Conservation (phyloP, 1,284 basidiomycete species). For the Cerioporus squamosus region DNA sequence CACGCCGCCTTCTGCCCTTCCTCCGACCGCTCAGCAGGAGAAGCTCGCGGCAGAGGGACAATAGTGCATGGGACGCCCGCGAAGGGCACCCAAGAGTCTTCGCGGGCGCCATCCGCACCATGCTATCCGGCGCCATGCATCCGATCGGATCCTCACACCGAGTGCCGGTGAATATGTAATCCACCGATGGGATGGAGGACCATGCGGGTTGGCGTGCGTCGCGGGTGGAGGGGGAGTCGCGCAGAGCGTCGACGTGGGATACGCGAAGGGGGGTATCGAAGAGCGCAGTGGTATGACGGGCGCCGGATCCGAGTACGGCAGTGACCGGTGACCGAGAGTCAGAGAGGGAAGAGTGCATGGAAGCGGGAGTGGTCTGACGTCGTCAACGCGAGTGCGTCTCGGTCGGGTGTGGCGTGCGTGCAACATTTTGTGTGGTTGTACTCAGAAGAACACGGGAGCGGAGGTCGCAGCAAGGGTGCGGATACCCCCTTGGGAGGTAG, state of each 20-base stretch:
- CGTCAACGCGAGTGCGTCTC: neutral
- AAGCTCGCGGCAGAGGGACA: neutral
- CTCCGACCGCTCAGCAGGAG: slow-evolving; percentile 4
- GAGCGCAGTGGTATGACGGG: no score
- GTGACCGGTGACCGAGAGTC: no score
- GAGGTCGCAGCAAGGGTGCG: slow-evolving; percentile 31
- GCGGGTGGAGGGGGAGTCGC: neutral
- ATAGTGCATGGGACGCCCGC: neutral
- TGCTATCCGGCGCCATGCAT: slow-evolving; percentile 13
- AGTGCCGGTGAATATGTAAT: slow-evolving; percentile 22
- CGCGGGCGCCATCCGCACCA: slow-evolving; percentile 6
- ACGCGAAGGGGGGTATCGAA: neutral
- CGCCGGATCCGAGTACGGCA: no score
- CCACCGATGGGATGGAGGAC: slow-evolving; percentile 13
- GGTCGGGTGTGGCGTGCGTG: neutral
- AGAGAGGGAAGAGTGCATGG: neutral
- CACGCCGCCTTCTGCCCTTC: slow-evolving; percentile 7
- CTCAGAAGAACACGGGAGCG: slow-evolving; percentile 35
- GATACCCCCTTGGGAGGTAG: slow-evolving; percentile 29
- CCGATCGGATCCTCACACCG: slow-evolving; percentile 22
- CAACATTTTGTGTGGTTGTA: neutral
- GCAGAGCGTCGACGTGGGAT: neutral
- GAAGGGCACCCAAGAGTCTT: neutral
- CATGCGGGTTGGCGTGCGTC: neutral
- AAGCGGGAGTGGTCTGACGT: neutral